phyloP scores from a whole-genome alignment of 2,329 filamentous ascomycete genomes.

The Sporothrix euskadiensis region DNA sequence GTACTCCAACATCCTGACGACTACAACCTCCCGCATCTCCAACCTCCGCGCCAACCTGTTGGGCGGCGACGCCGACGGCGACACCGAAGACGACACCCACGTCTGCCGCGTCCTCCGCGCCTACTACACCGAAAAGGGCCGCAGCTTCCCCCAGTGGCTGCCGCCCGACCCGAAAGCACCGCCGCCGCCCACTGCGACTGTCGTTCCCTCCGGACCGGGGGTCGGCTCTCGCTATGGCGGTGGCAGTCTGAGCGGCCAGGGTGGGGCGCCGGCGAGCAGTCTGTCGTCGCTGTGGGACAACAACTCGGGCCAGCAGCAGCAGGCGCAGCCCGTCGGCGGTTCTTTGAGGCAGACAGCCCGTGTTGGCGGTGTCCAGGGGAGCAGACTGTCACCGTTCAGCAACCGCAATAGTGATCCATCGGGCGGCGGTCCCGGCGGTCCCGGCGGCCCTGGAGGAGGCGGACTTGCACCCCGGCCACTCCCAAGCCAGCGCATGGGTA shows the following conservation, averaged over 20 bases:
- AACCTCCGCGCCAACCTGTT: constrained; percentile 70
- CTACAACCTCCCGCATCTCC: constrained; percentile 65
- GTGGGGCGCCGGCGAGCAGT: constrained; percentile 38
- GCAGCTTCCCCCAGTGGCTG: constrained; percentile 80
- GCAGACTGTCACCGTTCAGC: constrained; percentile 35
- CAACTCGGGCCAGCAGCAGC: constrained; percentile 40
- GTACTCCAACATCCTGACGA: constrained; percentile 72
- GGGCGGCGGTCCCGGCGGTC: neutral
- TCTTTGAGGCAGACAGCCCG: constrained; percentile 48
- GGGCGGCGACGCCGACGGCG: constrained; percentile 65
- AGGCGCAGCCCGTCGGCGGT: constrained; percentile 41
- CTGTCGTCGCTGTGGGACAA: constrained; percentile 63
- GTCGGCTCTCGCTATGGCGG: constrained; percentile 58
- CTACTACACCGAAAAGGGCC: constrained; percentile 89
- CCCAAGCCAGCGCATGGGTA: constrained; percentile 72
- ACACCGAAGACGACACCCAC: constrained; percentile 87
- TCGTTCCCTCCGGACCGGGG: constrained; percentile 54
- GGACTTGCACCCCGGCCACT: constrained; percentile 54
- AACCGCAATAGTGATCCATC: constrained; percentile 37
- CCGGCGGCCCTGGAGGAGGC: neutral
- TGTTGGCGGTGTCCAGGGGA: constrained; percentile 29
- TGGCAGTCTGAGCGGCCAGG: constrained; percentile 37
- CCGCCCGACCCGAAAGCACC: constrained; percentile 83
- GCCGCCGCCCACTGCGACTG: constrained; percentile 49
- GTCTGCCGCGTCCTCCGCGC: constrained; percentile 88